Conservation (phyloP, 2,329 filamentous ascomycete genomes). For the Domatiomyces catenatus region DNA sequence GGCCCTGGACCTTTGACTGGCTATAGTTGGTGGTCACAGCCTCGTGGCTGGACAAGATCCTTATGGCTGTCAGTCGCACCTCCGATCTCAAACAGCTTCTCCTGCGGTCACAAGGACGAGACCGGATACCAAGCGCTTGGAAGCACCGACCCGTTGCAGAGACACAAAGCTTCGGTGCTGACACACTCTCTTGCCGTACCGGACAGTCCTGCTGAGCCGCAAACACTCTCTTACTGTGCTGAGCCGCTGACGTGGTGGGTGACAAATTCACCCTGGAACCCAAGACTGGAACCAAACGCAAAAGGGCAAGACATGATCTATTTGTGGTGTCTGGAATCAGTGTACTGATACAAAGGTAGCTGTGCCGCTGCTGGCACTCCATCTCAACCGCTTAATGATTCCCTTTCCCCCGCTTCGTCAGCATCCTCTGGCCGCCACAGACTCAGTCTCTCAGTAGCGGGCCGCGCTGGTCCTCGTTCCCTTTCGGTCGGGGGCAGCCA, state of each 20-base stretch:
- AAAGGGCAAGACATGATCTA: background rate
- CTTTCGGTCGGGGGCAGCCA: slow-evolving; percentile 43
- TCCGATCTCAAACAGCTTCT: too few species aligned
- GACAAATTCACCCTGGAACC: background rate
- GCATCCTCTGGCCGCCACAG: background rate
- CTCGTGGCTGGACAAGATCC: too few species aligned
- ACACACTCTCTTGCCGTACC: too few species aligned
- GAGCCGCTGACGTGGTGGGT: background rate
- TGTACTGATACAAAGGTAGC: background rate
- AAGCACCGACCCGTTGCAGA: too few species aligned
- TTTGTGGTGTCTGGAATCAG: background rate
- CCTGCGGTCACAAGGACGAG: too few species aligned
- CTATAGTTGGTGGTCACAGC: too few species aligned
- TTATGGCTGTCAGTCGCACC: too few species aligned
- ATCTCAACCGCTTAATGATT: background rate
- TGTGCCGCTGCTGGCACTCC: background rate
- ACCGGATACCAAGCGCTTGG: too few species aligned
- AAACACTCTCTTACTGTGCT: too few species aligned
- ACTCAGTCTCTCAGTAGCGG: background rate
- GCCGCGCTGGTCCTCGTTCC: background rate
- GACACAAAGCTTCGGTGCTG: too few species aligned
- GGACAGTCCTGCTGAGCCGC: too few species aligned
- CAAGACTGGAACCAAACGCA: background rate
- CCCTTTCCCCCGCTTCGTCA: background rate
- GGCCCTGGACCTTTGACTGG: too few species aligned